Evolutionary conservation across 805 yeast genomes (phyloP), one percentile per base, ranked within the genome.

Genomic region (Metschnikowia matae): DNA sequence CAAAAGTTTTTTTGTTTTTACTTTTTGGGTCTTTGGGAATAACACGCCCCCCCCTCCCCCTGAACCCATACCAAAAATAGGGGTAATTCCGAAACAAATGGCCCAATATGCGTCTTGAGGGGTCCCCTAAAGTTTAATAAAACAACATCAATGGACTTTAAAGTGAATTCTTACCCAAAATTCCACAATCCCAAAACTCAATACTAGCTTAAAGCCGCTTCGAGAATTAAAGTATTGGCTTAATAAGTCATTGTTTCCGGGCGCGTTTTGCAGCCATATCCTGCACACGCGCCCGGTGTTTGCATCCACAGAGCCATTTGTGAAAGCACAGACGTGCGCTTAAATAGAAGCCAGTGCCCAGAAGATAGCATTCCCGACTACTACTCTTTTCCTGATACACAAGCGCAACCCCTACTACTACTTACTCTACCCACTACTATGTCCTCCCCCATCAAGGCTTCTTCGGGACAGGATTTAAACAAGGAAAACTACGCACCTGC

Each of bases 401-500:
- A 32, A 42, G 38, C 45, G 37, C 36, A 33, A 32, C 36, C 34
- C 20, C 45, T 42, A 42, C 20, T 34, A 42, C 36, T 21, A 21
- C 17, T 39, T 39, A 39, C 31, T 39, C 29, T 42, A 33, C 45
- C 38, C 17, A 42, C 11, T 20, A 42, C 45, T 42, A 42, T 42
- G 45, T 32, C 38, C 36, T 42, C 45, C 21, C 38, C 45, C 17
- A 21, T 21, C 45, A 42, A 42, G 21, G 21, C 46, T 21, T 35
- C 46, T 23, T 35, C 34, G 34, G 46, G 40, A 44, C 46, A 34
- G 34, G 46, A 44, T 20, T 44, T 44, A 23, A 40, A 40, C 39
- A 40, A 46, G 38, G 49, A 40, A 40, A 40, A 46, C 38, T 32
- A 26, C 46, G 46, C 33, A 33, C 38, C 46, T 20, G 46, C 37